Evolutionary conservation across 1,139 yeast genomes (phyloP).

Genomic region (Arxiozyma telluris): DNA sequence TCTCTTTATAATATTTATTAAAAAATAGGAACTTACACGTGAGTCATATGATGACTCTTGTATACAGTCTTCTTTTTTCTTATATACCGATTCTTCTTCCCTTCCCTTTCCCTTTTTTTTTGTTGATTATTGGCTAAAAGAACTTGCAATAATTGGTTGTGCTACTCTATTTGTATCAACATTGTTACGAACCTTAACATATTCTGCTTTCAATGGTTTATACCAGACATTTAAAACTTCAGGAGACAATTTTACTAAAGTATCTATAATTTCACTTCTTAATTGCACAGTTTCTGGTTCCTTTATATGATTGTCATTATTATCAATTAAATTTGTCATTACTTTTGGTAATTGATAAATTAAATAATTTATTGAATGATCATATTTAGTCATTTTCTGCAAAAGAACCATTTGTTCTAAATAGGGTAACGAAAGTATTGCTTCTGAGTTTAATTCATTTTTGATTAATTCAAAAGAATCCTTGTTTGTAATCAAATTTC

Average conservation of each 20-base stretch:
- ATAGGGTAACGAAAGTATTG: conserved; percentile 28
- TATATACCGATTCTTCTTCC: too few species aligned
- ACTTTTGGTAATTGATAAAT: conserved; percentile 27
- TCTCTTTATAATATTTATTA: neutral
- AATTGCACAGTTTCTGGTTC: conserved; percentile 29
- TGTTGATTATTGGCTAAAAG: conserved; percentile 7
- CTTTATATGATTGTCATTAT: conserved; percentile 18
- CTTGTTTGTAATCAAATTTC: conserved; percentile 23
- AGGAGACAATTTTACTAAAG: conserved; percentile 17
- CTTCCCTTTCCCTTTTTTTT: too few species aligned
- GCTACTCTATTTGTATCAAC: conserved; percentile 4
- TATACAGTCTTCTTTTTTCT: too few species aligned
- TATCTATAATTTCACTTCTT: conserved; percentile 26
- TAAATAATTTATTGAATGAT: conserved; percentile 22
- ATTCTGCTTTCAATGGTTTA: conserved; percentile 22
- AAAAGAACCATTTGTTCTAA: conserved; percentile 31
- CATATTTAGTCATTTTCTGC: conserved; percentile 22
- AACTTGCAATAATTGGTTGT: conserved; percentile 12
- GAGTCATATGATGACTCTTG: neutral
- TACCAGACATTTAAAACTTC: conserved; percentile 29
- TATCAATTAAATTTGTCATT: conserved; percentile 29
- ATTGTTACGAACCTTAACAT: conserved; percentile 8
- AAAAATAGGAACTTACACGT: too few species aligned
- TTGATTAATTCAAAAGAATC: conserved; percentile 21
- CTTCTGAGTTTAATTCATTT: conserved; percentile 17